Conservation (phyloP, 2,329 filamentous ascomycete genomes). For the Fusarium dlaminii region DNA sequence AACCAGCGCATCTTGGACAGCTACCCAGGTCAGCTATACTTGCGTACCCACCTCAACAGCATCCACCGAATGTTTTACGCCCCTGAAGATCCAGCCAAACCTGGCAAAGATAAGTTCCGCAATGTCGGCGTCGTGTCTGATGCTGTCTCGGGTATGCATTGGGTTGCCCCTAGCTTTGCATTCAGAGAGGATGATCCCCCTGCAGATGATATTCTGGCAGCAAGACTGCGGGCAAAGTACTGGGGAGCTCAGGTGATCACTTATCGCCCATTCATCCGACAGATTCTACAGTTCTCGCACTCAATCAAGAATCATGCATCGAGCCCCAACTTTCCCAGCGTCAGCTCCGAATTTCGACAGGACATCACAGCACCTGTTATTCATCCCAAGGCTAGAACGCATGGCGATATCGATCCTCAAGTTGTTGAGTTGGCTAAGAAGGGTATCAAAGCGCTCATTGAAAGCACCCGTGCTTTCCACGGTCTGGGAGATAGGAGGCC, state of each 20-base stretch:
- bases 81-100: constrained; percentile 50
- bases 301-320: constrained; percentile 49
- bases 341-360: constrained; percentile 48
- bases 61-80: constrained; percentile 68
- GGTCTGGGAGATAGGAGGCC: constrained; percentile 70
- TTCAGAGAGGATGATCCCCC: constrained; percentile 76
- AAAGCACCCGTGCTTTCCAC: constrained; percentile 86
- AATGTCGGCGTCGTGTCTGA: constrained; percentile 59
- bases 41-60: constrained; percentile 71
- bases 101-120: constrained; percentile 52
- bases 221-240: constrained; percentile 90
- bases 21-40: constrained; percentile 70
- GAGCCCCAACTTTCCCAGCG: constrained; percentile 46
- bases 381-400: constrained; percentile 48
- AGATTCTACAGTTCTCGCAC: constrained; percentile 62
- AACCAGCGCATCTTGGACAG: constrained; percentile 62
- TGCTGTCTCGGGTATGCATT: constrained; percentile 54
- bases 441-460: constrained; percentile 79
- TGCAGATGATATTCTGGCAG: constrained; percentile 79
- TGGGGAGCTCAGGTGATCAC: constrained; percentile 93
- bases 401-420: constrained; percentile 54
- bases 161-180: constrained; percentile 60
- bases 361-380: constrained; percentile 52
- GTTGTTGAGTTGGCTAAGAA: constrained; percentile 65
- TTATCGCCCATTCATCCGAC: constrained; percentile 77